phyloP scores from a whole-genome alignment of 129 eudicot species.

The Sambucus nigra region DNA sequence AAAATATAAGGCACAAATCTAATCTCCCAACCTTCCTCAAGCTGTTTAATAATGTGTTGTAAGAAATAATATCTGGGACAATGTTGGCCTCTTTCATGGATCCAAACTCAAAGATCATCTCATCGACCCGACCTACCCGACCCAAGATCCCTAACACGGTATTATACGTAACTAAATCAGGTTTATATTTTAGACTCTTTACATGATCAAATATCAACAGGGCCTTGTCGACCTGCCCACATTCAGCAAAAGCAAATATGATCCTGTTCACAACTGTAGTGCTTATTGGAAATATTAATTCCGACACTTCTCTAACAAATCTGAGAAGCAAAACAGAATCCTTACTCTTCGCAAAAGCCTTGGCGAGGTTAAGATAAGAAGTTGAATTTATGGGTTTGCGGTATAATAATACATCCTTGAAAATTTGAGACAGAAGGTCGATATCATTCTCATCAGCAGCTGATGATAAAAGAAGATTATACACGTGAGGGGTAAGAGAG shows the following conservation, averaged over 20 bases:
- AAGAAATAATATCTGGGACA: constrained; percentile 60
- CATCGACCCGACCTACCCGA: constrained; percentile 47
- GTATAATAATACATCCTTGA: constrained; percentile 47
- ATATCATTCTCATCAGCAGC: constrained; percentile 37
- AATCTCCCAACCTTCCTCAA: constrained; percentile 66
- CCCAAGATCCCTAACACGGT: constrained; percentile 64
- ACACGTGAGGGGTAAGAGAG: constrained; percentile 28
- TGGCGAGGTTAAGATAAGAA: constrained; percentile 48
- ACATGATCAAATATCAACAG: constrained; percentile 41
- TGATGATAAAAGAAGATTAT: constrained; percentile 52
- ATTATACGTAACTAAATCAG: constrained; percentile 73
- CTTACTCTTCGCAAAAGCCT: constrained; percentile 45
- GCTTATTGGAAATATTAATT: constrained; percentile 28
- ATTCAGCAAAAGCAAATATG: constrained; percentile 58
- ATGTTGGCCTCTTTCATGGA: constrained; percentile 45
- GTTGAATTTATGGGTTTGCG: constrained; percentile 23
- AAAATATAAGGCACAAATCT: constrained; percentile 36
- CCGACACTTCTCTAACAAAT: constrained; percentile 48
- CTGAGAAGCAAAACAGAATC: constrained; percentile 32
- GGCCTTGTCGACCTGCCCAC: constrained; percentile 63
- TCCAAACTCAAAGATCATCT: constrained; percentile 60
- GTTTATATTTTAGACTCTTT: constrained; percentile 36
- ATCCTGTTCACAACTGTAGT: constrained; percentile 52
- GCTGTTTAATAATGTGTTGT: constrained; percentile 67
- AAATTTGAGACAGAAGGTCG: constrained; percentile 23